Evolutionary conservation across 208 protist genomes (phyloP).

Genomic region (Porcisia deanei): DNA sequence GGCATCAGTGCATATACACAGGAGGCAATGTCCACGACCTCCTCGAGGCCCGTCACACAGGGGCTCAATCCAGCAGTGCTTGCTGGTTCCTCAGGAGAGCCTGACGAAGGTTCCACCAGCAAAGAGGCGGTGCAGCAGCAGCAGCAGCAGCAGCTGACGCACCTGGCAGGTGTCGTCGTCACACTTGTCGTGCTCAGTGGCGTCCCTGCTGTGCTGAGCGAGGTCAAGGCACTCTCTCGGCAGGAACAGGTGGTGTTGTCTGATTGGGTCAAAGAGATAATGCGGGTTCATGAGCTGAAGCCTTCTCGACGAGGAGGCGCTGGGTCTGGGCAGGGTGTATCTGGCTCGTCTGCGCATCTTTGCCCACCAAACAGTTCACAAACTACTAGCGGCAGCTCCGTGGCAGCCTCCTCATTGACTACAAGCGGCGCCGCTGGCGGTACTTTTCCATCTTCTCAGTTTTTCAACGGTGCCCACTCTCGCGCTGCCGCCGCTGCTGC

Average conservation of each 20-base stretch:
- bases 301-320: constrained; percentile 22
- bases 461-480: neutral
- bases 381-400: neutral
- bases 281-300: constrained; percentile 42
- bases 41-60: constrained; percentile 29
- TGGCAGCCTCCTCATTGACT: neutral
- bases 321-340: neutral
- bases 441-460: neutral
- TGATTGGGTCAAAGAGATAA: constrained; percentile 47
- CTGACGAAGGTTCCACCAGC: neutral
- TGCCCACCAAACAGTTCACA: neutral
- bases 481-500: neutral
- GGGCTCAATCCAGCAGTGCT: constrained; percentile 23
- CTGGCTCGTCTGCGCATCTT: neutral
- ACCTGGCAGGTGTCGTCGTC: constrained; percentile 47
- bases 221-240: constrained; percentile 47
- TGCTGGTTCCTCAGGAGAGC: constrained; percentile 23
- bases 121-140: constrained; percentile 1
- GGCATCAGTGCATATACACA: constrained; percentile 48
- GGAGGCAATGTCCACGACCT: constrained; percentile 29
- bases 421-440: constrained; percentile 1
- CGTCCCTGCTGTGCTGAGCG: constrained; percentile 26
- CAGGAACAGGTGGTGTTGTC: constrained; percentile 62
- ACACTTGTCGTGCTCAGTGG: constrained; percentile 68
- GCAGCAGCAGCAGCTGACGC: constrained; percentile 16